Conservation (phyloP, 73 alveolate genomes). For the Symbiodinium natans region DNA sequence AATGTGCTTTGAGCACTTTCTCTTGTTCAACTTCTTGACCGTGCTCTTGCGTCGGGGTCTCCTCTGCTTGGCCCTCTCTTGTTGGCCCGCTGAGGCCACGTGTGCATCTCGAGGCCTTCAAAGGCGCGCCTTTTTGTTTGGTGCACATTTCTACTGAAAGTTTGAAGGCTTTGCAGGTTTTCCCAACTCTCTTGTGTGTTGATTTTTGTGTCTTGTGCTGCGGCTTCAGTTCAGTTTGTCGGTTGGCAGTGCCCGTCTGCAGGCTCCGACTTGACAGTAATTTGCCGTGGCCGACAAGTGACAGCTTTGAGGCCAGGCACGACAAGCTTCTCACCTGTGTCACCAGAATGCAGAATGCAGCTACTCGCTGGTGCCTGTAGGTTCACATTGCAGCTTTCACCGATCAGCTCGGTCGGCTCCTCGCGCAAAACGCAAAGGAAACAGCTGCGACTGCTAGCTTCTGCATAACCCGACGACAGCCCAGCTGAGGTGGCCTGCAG, state of each 20-base stretch:
- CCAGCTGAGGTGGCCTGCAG: slow-evolving; percentile 39
- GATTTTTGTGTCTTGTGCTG: too few relatives aligned
- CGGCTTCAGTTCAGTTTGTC: too few relatives aligned
- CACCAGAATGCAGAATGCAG: background rate
- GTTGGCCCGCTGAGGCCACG: slow-evolving; percentile 12
- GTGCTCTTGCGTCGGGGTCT: background rate
- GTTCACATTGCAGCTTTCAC: slow-evolving; percentile 37
- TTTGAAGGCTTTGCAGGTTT: background rate
- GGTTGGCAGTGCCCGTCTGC: background rate
- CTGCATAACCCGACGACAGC: too few relatives aligned
- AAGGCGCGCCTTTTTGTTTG: slow-evolving; percentile 3
- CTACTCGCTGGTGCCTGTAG: background rate
- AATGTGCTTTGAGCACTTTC: background rate
- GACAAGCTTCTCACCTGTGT: too few relatives aligned
- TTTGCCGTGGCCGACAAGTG: slow-evolving; percentile 82
- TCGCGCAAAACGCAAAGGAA: background rate
- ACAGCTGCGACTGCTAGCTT: background rate
- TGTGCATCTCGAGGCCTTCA: slow-evolving; percentile 38
- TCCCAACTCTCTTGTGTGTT: too few relatives aligned
- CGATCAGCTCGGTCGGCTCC: slow-evolving; percentile 26
- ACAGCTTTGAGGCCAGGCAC: slow-evolving; percentile 52
- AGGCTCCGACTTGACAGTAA: slow-evolving; percentile 69
- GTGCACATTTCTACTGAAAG: background rate
- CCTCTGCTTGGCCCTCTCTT: too few relatives aligned
- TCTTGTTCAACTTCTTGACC: background rate